Conservation (phyloP, 2,329 filamentous ascomycete species). For the Aspergillus sojae region DNA sequence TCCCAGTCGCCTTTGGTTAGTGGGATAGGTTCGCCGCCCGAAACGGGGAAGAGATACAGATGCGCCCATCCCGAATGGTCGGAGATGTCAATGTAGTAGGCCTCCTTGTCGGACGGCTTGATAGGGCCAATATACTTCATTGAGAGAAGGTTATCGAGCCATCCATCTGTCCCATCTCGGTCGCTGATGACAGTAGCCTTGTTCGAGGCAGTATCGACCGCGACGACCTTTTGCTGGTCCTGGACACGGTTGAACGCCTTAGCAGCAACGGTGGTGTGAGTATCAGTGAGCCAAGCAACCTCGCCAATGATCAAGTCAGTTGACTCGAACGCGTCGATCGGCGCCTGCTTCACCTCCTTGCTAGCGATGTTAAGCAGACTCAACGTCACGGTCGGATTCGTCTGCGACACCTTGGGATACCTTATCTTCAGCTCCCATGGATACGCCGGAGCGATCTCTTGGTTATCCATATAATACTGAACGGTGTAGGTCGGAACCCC, state of each 20-base stretch:
- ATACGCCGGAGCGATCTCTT: conserved; percentile 62
- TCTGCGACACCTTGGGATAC: conserved; percentile 70
- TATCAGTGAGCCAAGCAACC: conserved; percentile 67
- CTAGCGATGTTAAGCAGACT: conserved; percentile 59
- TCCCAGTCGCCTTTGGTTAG: conserved; percentile 70
- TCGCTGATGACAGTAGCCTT: conserved; percentile 55
- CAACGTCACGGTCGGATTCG: conserved; percentile 66
- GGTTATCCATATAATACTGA: conserved; percentile 66
- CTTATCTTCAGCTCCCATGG: conserved; percentile 64
- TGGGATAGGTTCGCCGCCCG: conserved; percentile 57
- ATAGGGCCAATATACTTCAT: conserved; percentile 49
- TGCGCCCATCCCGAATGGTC: conserved; percentile 68
- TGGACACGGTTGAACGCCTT: conserved; percentile 71
- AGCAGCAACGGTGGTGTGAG: conserved; percentile 64
- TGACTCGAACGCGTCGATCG: conserved; percentile 60
- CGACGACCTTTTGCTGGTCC: conserved; percentile 63
- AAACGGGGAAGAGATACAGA: conserved; percentile 64
- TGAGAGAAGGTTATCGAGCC: conserved; percentile 58
- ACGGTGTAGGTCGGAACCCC: conserved; percentile 68
- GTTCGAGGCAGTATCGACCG: conserved; percentile 57
- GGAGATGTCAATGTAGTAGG: conserved; percentile 68
- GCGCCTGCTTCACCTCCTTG: conserved; percentile 49
- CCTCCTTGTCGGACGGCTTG: conserved; percentile 31
- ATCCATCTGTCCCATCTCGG: conserved; percentile 62
- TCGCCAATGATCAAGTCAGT: conserved; percentile 69